These are phyloP conservation scores for Peronosclerospora sorghi DNA, from an alignment of 352 stramenopile species.

Conservation along the genomic window DNA sequence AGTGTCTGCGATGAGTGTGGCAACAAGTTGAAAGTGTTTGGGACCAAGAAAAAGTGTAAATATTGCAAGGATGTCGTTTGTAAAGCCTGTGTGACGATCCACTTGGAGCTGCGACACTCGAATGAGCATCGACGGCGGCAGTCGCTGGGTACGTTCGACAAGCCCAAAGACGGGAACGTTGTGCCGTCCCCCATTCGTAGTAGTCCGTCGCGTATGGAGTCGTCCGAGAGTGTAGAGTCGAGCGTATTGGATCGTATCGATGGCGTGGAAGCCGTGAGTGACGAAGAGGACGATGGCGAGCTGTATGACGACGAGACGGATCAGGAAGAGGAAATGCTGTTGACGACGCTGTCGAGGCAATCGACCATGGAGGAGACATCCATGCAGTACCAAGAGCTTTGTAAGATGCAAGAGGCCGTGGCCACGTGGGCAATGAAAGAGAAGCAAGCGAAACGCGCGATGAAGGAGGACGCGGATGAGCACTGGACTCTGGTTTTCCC, in stretches of 20 bases:
- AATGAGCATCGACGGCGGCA: slow-evolving; percentile 3
- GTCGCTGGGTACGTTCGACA: slow-evolving; percentile 18
- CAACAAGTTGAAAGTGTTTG: slow-evolving; percentile 75
- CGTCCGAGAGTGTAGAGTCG: slow-evolving; percentile 18
- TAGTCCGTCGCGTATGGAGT: slow-evolving; percentile 20
- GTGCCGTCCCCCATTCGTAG: slow-evolving; percentile 39
- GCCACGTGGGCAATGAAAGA: slow-evolving; percentile 41
- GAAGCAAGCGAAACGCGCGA: slow-evolving; percentile 24
- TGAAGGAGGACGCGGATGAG: no score
- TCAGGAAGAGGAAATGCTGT: slow-evolving; percentile 28
- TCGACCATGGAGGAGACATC: slow-evolving; percentile 42
- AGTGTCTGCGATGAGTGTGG: slow-evolving; percentile 44
- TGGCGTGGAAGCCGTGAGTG: slow-evolving; percentile 24
- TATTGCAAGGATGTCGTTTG: slow-evolving; percentile 55
- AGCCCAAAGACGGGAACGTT: slow-evolving; percentile 1
- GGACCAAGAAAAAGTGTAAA: slow-evolving; percentile 55
- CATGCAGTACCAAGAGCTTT: slow-evolving; percentile 38
- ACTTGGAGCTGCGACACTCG: slow-evolving; percentile 43
- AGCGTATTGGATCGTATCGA: slow-evolving; percentile 33
- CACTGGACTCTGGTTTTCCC: no score
- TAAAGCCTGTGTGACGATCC: slow-evolving; percentile 34
- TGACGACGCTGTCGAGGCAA: slow-evolving; percentile 26
- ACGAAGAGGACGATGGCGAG: slow-evolving; percentile 31
- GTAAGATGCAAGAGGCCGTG: slow-evolving; percentile 42
- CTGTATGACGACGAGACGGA: slow-evolving; percentile 18